A percentile compares a stretch with the other conserved stretches of the same genome.
phyloP scores from a whole-genome alignment of 805 yeast genomes.

The Sugiyamaella floridensis region DNA sequence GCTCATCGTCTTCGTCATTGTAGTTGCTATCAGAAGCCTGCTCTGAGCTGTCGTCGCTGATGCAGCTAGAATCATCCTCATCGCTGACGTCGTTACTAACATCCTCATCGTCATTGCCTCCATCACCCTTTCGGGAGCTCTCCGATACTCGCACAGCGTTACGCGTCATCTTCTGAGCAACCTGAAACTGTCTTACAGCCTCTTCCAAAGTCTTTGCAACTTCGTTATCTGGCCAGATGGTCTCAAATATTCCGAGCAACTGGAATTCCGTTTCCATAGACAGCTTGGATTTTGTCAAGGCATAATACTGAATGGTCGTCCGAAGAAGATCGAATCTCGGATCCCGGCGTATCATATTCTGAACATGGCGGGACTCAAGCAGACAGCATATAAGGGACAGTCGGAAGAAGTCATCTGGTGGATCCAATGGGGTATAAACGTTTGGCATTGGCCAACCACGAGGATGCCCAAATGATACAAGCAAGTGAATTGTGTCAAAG shows the following conservation, averaged over 20 bases:
- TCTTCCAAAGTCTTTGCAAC: conserved; percentile 37
- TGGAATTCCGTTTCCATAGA: conserved; percentile 57
- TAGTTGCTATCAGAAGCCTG: conserved; percentile 12
- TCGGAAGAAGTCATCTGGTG: conserved; percentile 64
- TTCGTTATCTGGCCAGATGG: conserved; percentile 23
- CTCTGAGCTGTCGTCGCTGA: conserved; percentile 32
- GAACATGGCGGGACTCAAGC: conserved; percentile 27
- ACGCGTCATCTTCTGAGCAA: conserved; percentile 13
- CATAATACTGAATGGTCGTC: conserved; percentile 64
- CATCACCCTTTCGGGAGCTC: neutral
- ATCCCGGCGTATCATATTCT: neutral
- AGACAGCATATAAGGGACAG: conserved; percentile 47
- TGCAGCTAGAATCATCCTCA: conserved; percentile 25
- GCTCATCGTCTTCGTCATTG: conserved; percentile 24
- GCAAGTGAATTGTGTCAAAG: conserved; percentile 46
- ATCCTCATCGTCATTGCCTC: conserved; percentile 22
- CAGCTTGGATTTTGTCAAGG: conserved; percentile 52
- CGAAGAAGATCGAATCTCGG: conserved; percentile 36
- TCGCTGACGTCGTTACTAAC: conserved; percentile 23
- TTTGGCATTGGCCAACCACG: conserved; percentile 46
- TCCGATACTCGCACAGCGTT: neutral
- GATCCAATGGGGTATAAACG: conserved; percentile 43
- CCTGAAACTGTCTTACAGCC: conserved; percentile 37
- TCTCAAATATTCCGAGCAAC: conserved; percentile 39
- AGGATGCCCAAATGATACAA: conserved; percentile 61